Percentiles rank a stretch among this genome's conserved stretches.
phyloP scores from a whole-genome alignment of 352 stramenopile genomes.

The Achlya hypogyna region DNA sequence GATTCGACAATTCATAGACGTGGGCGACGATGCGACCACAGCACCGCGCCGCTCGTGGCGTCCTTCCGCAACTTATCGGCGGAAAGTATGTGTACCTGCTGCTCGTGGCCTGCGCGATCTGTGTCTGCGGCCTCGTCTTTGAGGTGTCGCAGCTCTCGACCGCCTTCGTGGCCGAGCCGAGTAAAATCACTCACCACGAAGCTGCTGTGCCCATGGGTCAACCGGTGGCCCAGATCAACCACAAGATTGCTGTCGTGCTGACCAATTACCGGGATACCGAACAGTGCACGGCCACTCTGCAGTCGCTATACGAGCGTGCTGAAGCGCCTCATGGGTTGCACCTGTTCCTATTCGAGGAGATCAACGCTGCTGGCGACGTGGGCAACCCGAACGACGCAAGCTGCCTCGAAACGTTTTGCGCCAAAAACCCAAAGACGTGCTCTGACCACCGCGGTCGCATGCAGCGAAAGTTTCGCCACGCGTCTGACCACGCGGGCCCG shows the following conservation, averaged over 20 bases:
- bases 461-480: constrained; percentile 41
- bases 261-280: constrained; percentile 52
- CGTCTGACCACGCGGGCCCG: constrained; percentile 39
- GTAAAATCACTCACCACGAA: too few species aligned
- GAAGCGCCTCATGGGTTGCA: background rate
- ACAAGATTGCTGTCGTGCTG: constrained; percentile 34
- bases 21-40: background rate
- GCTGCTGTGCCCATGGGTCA: too few species aligned
- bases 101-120: constrained; percentile 4
- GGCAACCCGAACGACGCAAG: constrained; percentile 31
- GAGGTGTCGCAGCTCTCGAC: constrained; percentile 16
- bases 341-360: constrained; percentile 63
- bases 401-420: constrained; percentile 55
- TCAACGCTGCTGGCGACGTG: constrained; percentile 28
- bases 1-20: constrained; percentile 5
- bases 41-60: background rate
- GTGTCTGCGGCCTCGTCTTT: constrained; percentile 12
- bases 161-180: background rate
- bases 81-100: background rate
- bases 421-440: constrained; percentile 34
- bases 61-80: background rate
- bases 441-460: constrained; percentile 40
- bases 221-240: background rate
- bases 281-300: constrained; percentile 43
- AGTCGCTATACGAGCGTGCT: constrained; percentile 10